Conservation (phyloP, 371 early-diverging fungal genomes). For the Smittium culicis region DNA sequence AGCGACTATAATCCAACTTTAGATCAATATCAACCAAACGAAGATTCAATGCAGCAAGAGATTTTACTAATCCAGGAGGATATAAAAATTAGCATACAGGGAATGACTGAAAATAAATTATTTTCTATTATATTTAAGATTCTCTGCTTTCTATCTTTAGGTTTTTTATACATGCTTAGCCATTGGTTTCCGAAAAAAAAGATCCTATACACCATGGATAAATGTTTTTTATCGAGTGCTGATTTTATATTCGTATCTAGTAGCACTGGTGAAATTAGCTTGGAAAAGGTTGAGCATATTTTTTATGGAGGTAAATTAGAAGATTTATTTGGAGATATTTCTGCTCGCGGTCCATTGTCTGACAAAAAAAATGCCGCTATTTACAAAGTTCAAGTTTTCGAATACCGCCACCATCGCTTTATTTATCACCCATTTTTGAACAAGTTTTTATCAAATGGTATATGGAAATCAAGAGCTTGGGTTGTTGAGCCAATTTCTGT, state of each 20-base stretch:
- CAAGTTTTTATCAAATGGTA: constrained; percentile 42
- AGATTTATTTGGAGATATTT: constrained; percentile 44
- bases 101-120: constrained; percentile 39
- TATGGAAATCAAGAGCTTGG: constrained; percentile 32
- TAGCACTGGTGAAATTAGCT: constrained; percentile 52
- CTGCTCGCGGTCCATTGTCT: constrained; percentile 23
- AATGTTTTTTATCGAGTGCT: constrained; percentile 47
- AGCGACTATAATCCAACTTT: neutral
- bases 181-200: constrained; percentile 74
- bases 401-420: constrained; percentile 61
- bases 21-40: constrained; percentile 17
- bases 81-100: constrained; percentile 40
- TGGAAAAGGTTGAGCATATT: constrained; percentile 39
- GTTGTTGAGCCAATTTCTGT: constrained; percentile 18
- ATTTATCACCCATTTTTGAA: constrained; percentile 63
- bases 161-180: constrained; percentile 55
- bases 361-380: constrained; percentile 22
- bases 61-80: constrained; percentile 31
- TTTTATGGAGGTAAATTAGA: constrained; percentile 53
- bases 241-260: constrained; percentile 56
- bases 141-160: constrained; percentile 48
- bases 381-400: constrained; percentile 18
- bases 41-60: constrained; percentile 21
- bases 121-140: constrained; percentile 42
- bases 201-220: constrained; percentile 44